Evolutionary conservation across 352 stramenopile species (phyloP).

Genomic region (Globisporangium polare): DNA sequence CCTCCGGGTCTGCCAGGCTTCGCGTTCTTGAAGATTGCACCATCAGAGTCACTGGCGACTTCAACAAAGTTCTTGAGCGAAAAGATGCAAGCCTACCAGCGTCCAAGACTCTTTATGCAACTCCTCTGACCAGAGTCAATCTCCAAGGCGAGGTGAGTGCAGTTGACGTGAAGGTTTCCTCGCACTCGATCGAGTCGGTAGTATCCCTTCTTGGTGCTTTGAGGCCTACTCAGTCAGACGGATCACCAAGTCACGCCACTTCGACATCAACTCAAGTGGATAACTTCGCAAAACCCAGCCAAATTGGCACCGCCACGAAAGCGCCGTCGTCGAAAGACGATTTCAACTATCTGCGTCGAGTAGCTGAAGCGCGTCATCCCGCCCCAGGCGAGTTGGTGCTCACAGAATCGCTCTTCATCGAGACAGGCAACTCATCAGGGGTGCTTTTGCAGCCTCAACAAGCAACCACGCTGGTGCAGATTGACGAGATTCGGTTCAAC

Average conservation of each 20-base stretch:
- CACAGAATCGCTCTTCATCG: conserved; percentile 56
- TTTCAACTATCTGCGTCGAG: conserved; percentile 50
- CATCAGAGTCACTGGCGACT: conserved; percentile 41
- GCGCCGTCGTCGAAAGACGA: conserved; percentile 34
- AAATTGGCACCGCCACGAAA: not conserved
- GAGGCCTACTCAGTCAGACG: not conserved
- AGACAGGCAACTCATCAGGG: conserved; percentile 34
- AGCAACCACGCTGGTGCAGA: conserved; percentile 8
- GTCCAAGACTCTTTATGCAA: conserved; percentile 16
- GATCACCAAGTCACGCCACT: not conserved
- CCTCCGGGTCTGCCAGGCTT: conserved; percentile 34
- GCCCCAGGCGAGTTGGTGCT: conserved; percentile 63
- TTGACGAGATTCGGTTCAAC: conserved; percentile 25
- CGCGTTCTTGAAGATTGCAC: conserved; percentile 57
- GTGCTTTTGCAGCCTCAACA: not conserved
- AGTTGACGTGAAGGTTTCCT: conserved; percentile 47
- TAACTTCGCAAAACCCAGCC: not conserved
- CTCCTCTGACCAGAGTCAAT: conserved; percentile 26
- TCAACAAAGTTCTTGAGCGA: conserved; percentile 37
- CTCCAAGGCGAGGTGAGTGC: conserved; percentile 40
- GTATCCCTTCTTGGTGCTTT: conserved; percentile 22
- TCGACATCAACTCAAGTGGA: not conserved
- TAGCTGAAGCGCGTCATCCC: conserved; percentile 44
- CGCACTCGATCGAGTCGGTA: conserved; percentile 32
- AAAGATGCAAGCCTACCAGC: not conserved